These are phyloP conservation scores for Tillandsia fasciculata DNA, from an alignment of 176 grass and related monocot genomes.

Conservation along the genomic window DNA sequence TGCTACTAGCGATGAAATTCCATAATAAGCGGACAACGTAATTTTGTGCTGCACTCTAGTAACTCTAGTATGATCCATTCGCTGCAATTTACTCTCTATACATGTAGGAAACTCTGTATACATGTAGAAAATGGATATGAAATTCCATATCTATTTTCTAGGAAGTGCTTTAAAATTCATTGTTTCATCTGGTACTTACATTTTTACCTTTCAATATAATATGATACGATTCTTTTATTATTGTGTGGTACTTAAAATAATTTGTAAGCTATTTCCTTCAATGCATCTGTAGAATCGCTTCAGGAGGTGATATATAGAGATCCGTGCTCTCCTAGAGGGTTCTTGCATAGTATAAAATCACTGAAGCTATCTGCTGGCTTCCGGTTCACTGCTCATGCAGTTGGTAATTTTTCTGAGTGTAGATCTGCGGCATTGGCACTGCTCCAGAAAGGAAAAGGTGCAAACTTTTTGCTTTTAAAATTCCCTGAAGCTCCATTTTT, in stretches of 20 bases:
- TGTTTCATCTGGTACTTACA: too few species aligned
- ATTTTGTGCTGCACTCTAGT: too few species aligned
- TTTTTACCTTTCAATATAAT: too few species aligned
- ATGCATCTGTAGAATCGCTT: slow-evolving; percentile 48
- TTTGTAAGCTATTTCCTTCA: slow-evolving; percentile 19
- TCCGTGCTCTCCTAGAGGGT: slow-evolving; percentile 81
- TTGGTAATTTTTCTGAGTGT: slow-evolving; percentile 76
- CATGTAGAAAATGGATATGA: too few species aligned
- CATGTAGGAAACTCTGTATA: too few species aligned
- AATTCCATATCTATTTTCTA: too few species aligned
- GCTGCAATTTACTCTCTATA: too few species aligned
- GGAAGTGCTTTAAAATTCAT: too few species aligned
- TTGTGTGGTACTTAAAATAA: slow-evolving; percentile 11
- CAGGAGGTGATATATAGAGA: slow-evolving; percentile 55
- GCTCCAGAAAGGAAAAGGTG: slow-evolving; percentile 84
- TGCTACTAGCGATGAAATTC: too few species aligned
- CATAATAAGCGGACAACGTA: too few species aligned
- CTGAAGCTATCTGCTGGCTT: slow-evolving; percentile 38
- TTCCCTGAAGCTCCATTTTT: not conserved
- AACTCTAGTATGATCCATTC: too few species aligned
- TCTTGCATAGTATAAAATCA: slow-evolving; percentile 21
- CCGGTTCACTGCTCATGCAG: slow-evolving; percentile 30
- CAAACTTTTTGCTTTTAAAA: not conserved
- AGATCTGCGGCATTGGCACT: slow-evolving; percentile 51
- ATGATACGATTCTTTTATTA: not conserved